These are phyloP conservation scores for Mytilinidion resinicola DNA, from an alignment of 495 filamentous ascomycete genomes.

Conservation along the genomic window DNA sequence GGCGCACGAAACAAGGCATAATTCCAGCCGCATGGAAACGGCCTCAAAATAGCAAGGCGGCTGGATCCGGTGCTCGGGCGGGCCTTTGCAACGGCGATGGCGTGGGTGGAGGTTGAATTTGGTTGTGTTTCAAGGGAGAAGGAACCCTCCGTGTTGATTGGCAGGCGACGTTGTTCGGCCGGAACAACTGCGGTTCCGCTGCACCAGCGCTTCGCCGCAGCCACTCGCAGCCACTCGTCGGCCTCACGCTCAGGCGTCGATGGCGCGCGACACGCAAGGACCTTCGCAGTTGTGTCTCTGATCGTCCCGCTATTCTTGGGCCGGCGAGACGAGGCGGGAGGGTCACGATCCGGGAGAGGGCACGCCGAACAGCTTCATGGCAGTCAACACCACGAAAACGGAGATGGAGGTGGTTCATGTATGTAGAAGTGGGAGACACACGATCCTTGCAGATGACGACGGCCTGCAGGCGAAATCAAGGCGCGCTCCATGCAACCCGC, in stretches of 20 bases:
- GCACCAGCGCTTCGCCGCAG: constrained; percentile 19
- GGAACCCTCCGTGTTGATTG: constrained; percentile 14
- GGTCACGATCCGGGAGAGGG: neutral
- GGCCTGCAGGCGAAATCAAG: constrained; percentile 17
- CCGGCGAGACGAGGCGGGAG: neutral
- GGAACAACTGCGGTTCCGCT: neutral
- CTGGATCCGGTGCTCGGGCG: neutral
- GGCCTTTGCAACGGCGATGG: constrained; percentile 2
- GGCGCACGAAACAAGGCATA: neutral
- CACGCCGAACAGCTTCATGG: neutral
- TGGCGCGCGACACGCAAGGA: neutral
- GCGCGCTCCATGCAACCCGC: constrained; percentile 3
- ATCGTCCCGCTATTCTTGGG: neutral
- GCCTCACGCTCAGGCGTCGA: no score
- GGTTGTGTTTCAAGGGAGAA: constrained; percentile 6
- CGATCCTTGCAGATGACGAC: neutral
- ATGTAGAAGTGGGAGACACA: neutral
- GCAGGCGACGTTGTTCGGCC: constrained; percentile 1
- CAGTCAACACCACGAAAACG: neutral
- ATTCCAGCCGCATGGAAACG: neutral
- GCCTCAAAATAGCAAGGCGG: constrained; percentile 9
- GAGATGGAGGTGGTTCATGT: neutral
- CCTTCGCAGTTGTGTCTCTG: neutral
- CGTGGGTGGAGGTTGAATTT: constrained; percentile 11
- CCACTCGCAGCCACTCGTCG: constrained; percentile 4